Percentiles rank a stretch among this genome's conserved stretches.
These are phyloP conservation scores for Silene conica DNA, from an alignment of 148 eudicot genomes.

Conservation along the genomic window DNA sequence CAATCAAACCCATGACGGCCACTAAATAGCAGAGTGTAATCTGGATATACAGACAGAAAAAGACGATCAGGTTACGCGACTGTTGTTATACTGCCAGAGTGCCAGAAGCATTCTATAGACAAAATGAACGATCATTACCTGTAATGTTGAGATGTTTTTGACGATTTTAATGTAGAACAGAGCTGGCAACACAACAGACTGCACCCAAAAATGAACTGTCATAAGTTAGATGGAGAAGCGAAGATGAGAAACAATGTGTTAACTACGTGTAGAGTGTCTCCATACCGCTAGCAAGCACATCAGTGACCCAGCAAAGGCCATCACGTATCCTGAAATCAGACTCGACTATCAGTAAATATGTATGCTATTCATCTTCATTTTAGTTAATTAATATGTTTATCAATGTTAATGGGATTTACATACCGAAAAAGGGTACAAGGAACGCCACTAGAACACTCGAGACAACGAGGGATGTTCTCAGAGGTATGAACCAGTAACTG, in stretches of 20 bases:
- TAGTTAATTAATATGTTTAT: background rate
- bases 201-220: conserved; percentile 13
- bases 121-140: conserved; percentile 34
- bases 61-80: background rate
- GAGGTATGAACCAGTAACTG: conserved; percentile 44
- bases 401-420: background rate
- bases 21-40: conserved; percentile 33
- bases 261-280: background rate
- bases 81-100: too few species aligned
- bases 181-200: conserved; percentile 69
- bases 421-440: conserved; percentile 70
- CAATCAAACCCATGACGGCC: conserved; percentile 33
- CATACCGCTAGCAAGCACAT: conserved; percentile 63
- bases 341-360: background rate
- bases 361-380: background rate
- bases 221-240: background rate
- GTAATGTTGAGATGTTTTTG: conserved; percentile 36
- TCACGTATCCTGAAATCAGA: conserved; percentile 55
- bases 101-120: background rate
- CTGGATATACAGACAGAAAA: conserved; percentile 28
- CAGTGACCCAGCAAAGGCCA: conserved; percentile 74
- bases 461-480: conserved; percentile 54
- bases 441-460: conserved; percentile 66
- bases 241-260: background rate
- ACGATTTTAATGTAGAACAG: conserved; percentile 49